phyloP scores from a whole-genome alignment of 441 rosid species.

The Bocquillonia castaneifolia region DNA sequence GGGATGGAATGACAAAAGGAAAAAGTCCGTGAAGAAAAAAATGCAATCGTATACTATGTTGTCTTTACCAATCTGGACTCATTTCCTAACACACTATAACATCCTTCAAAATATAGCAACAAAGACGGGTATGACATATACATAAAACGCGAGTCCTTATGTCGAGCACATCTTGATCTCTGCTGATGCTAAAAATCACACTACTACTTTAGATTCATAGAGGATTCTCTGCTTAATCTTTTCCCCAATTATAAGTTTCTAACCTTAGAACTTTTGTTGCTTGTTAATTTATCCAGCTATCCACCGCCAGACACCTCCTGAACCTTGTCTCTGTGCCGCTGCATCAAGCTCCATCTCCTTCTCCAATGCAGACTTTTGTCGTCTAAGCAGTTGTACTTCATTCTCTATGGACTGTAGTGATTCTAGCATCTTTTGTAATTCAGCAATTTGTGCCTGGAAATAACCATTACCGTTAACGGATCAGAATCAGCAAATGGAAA shows the following conservation, averaged over 20 bases:
- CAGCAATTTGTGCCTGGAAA: constrained; percentile 82
- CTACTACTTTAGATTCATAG: not conserved
- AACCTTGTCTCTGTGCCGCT: constrained; percentile 53
- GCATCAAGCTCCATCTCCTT: constrained; percentile 54
- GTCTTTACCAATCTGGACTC: not conserved
- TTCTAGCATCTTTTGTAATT: constrained; percentile 74
- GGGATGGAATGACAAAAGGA: not conserved
- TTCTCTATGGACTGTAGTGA: constrained; percentile 64
- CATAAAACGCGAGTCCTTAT: not conserved
- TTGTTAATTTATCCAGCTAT: constrained; percentile 41
- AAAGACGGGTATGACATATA: not conserved
- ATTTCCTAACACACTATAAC: not conserved
- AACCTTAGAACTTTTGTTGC: constrained; percentile 17
- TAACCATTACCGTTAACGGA: constrained; percentile 10
- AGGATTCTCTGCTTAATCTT: not conserved
- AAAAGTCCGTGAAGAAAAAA: not conserved
- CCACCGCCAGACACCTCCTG: constrained; percentile 86
- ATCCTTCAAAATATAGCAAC: not conserved
- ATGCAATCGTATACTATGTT: not conserved
- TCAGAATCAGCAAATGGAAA: not conserved
- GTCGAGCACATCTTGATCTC: not conserved
- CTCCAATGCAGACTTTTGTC: constrained; percentile 63
- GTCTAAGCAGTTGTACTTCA: constrained; percentile 73
- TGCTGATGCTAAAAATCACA: not conserved
- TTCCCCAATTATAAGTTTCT: constrained; percentile 3